These are phyloP conservation scores for Tripterygium wilfordii DNA, from an alignment of 177 flowering plant species.

Conservation along the genomic window DNA sequence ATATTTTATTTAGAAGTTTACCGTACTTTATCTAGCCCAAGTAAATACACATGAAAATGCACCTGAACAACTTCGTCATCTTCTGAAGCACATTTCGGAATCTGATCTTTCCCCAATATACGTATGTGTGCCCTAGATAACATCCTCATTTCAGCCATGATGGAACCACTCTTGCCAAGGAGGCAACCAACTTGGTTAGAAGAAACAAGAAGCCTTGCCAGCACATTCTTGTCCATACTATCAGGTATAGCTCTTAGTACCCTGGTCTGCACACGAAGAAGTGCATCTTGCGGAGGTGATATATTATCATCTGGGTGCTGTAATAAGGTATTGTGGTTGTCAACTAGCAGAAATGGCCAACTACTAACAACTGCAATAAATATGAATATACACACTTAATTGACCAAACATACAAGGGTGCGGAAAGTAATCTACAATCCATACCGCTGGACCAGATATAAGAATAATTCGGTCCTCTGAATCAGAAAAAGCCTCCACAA, in stretches of 20 bases:
- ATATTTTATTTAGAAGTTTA: not conserved
- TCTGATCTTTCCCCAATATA: constrained; percentile 77
- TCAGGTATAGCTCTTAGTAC: constrained; percentile 57
- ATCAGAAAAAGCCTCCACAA: constrained; percentile 52
- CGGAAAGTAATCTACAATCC: constrained; percentile 7
- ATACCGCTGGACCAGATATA: constrained; percentile 86
- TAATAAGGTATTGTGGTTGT: constrained; percentile 16
- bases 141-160: constrained; percentile 89
- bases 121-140: constrained; percentile 78
- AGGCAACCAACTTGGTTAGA: constrained; percentile 85
- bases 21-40: not conserved
- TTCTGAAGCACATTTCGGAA: constrained; percentile 64
- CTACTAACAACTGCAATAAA: not conserved
- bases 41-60: not conserved
- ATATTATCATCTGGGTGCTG: constrained; percentile 94
- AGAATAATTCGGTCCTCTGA: constrained; percentile 72
- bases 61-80: constrained; percentile 97
- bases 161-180: constrained; percentile 87
- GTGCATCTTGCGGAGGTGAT: constrained; percentile 83
- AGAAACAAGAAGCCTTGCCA: constrained; percentile 65
- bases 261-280: constrained; percentile 77
- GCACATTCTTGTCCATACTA: constrained; percentile 42
- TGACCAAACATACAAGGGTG: not conserved
- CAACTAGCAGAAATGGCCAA: not conserved
- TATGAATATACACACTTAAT: too few species aligned